Percentiles rank a stretch among this genome's conserved stretches.
phyloP scores from a whole-genome alignment of 2,329 filamentous ascomycete genomes.

The Pestalotiopsis sp. region DNA sequence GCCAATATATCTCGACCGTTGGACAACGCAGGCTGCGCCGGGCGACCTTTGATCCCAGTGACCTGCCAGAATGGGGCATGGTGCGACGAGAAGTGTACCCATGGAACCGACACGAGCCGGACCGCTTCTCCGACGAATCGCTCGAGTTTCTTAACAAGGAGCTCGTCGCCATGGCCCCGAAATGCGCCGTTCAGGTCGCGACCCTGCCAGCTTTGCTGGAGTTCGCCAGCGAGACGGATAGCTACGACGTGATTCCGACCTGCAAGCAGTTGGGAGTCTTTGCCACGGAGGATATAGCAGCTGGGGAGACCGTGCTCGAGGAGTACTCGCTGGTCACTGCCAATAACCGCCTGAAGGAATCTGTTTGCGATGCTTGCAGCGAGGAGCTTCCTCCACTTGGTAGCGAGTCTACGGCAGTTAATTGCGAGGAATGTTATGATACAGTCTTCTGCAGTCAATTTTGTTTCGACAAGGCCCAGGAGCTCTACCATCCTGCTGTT shows the following conservation, averaged over 20 bases:
- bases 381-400: conserved; percentile 66
- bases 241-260: conserved; percentile 55
- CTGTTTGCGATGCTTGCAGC: conserved; percentile 89
- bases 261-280: conserved; percentile 88
- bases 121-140: conserved; percentile 71
- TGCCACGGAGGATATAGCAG: conserved; percentile 76
- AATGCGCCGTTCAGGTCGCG: conserved; percentile 77
- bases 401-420: conserved; percentile 49
- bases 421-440: conserved; percentile 64
- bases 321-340: conserved; percentile 89
- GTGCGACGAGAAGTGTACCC: conserved; percentile 74
- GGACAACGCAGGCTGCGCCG: conserved; percentile 51
- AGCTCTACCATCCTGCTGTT: conserved; percentile 65
- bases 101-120: conserved; percentile 69
- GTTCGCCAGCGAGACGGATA: conserved; percentile 52
- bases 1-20: conserved; percentile 55
- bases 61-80: conserved; percentile 70
- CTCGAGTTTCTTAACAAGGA: conserved; percentile 73
- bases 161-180: conserved; percentile 72
- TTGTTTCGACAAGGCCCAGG: conserved; percentile 60
- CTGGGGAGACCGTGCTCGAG: conserved; percentile 75
- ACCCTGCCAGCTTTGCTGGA: conserved; percentile 73
- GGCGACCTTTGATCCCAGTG: conserved; percentile 49
- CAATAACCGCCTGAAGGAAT: conserved; percentile 84
- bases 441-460: conserved; percentile 67